These are phyloP conservation scores for Mucor lusitanicus DNA, from an alignment of 371 early-diverging fungal species.

Conservation along the genomic window DNA sequence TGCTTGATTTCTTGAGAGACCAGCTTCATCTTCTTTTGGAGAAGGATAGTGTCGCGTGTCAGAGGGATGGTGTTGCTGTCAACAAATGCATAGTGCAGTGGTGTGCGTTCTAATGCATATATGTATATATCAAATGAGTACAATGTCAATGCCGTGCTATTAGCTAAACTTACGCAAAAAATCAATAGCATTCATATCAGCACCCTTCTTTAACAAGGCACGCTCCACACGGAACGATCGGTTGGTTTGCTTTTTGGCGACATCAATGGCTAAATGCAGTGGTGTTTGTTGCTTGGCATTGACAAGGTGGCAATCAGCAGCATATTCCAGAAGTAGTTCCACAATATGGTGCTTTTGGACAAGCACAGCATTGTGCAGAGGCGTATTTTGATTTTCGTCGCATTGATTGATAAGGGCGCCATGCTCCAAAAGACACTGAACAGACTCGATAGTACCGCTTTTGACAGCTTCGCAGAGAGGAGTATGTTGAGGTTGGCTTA, in stretches of 20 bases:
- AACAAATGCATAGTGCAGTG: conserved; percentile 57
- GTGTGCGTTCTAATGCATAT: conserved; percentile 46
- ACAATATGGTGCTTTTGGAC: conserved; percentile 42
- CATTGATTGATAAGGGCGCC: conserved; percentile 17
- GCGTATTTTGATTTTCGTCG: conserved; percentile 26
- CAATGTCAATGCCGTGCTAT: too few species aligned
- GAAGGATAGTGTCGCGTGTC: conserved; percentile 29
- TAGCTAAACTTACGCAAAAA: conserved; percentile 35
- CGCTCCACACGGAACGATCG: conserved; percentile 57
- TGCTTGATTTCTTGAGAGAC: conserved; percentile 18
- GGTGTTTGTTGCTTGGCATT: conserved; percentile 44
- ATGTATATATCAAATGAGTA: not conserved
- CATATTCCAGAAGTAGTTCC: conserved; percentile 39
- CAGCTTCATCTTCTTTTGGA: conserved; percentile 18
- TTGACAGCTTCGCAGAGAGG: conserved; percentile 25
- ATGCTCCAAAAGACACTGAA: conserved; percentile 14
- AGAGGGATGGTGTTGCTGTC: conserved; percentile 42
- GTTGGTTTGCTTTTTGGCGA: conserved; percentile 52
- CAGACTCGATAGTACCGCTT: conserved; percentile 16
- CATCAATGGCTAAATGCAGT: conserved; percentile 57
- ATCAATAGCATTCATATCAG: conserved; percentile 48
- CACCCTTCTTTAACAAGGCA: conserved; percentile 44
- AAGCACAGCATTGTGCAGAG: conserved; percentile 51
- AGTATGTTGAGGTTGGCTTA: not conserved
- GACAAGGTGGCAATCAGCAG: conserved; percentile 30